Conservation (phyloP, 148 eudicot genomes). For the Heliamphora exappendiculata region DNA sequence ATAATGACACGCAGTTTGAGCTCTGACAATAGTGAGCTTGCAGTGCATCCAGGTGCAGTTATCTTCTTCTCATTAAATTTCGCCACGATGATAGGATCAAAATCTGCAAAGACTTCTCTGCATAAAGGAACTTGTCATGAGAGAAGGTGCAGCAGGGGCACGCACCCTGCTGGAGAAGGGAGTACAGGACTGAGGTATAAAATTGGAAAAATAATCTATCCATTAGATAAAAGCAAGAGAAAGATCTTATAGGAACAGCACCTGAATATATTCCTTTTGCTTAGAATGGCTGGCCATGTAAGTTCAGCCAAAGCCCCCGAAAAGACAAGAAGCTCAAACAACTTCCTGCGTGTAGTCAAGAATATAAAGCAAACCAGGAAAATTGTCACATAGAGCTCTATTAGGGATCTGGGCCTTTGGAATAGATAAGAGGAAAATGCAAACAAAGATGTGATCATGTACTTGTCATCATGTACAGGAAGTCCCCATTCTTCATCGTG, state of each 20-base stretch:
- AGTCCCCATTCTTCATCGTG: conserved; percentile 45
- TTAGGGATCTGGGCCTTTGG: background rate
- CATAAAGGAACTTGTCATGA: conserved; percentile 2
- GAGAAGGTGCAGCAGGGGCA: background rate
- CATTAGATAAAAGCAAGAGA: background rate
- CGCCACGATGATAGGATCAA: conserved; percentile 27
- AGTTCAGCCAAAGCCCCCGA: conserved; percentile 31
- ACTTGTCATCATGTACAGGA: conserved; percentile 35
- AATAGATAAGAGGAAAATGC: background rate
- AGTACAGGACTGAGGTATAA: background rate
- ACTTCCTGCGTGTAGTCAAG: conserved; percentile 15
- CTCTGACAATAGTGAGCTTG: conserved; percentile 26
- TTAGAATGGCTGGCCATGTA: conserved; percentile 26
- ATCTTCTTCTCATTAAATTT: conserved; percentile 29
- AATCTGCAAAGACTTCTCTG: conserved; percentile 33
- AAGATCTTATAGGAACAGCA: conserved; percentile 3
- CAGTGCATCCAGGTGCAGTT: conserved; percentile 24
- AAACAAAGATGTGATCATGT: conserved; percentile 5
- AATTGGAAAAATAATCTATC: background rate
- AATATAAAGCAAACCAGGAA: conserved; percentile 2
- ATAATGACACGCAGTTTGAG: conserved; percentile 33
- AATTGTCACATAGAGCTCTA: background rate
- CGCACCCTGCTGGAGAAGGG: background rate
- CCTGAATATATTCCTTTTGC: conserved; percentile 23
- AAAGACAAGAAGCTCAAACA: conserved; percentile 28